Conservation (phyloP, 176 grass and related monocot species). For the Bonia amplexicaulis region DNA sequence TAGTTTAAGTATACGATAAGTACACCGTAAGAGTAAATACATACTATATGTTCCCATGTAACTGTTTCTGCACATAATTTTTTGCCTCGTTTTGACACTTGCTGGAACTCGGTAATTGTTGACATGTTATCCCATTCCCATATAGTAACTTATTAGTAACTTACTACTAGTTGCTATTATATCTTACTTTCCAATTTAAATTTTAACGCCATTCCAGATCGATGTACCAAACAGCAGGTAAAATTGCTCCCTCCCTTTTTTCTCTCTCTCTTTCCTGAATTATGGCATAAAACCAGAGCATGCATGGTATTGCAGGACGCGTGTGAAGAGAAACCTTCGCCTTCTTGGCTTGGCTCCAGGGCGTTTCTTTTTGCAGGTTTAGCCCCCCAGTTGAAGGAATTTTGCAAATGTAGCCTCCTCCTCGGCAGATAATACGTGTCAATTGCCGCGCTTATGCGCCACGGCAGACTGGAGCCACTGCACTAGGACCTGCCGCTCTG, state of each 20-base stretch:
- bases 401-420: too few species aligned
- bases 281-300: conserved; percentile 1
- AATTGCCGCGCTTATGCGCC: too few species aligned
- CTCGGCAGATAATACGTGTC: too few species aligned
- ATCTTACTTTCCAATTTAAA: background rate
- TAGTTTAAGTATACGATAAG: too few species aligned
- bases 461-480: too few species aligned
- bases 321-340: background rate
- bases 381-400: too few species aligned
- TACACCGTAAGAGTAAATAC: too few species aligned
- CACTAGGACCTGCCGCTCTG: too few species aligned
- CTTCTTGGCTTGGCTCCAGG: too few species aligned
- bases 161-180: background rate
- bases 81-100: background rate
- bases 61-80: background rate
- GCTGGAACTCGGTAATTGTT: background rate
- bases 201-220: background rate
- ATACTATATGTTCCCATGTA: too few species aligned
- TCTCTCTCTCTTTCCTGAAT: background rate
- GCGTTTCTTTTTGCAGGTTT: too few species aligned
- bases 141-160: background rate
- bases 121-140: background rate
- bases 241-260: background rate
- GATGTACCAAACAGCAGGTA: background rate
- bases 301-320: conserved; percentile 18